Conservation (phyloP, 2,329 filamentous ascomycete species). For the Ilyonectria mors-panacis region DNA sequence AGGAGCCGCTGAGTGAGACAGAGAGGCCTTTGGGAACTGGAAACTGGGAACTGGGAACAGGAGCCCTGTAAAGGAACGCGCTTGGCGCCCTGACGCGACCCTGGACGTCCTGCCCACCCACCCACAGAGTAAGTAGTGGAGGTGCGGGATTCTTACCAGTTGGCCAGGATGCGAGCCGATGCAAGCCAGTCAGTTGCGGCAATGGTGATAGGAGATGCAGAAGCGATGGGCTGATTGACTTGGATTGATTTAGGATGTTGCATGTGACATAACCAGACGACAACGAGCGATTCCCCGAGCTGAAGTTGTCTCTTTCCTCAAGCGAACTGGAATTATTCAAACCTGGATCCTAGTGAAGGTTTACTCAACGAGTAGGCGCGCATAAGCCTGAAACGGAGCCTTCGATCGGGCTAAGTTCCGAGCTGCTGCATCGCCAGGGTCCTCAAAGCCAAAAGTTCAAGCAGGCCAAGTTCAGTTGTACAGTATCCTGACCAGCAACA, state of each 20-base stretch:
- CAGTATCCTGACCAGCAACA: background rate
- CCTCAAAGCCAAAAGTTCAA: background rate
- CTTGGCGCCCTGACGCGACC: background rate
- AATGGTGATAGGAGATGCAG: constrained; percentile 1
- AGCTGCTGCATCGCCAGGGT: constrained; percentile 4
- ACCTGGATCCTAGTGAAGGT: constrained; percentile 36
- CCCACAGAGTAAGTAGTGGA: background rate
- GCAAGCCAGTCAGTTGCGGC: background rate
- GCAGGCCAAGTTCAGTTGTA: background rate
- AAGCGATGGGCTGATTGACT: constrained; percentile 12
- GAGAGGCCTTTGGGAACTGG: background rate
- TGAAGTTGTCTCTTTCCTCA: constrained; percentile 33
- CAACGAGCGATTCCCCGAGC: constrained; percentile 14
- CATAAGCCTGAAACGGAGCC: constrained; percentile 13
- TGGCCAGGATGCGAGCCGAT: constrained; percentile 3
- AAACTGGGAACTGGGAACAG: background rate
- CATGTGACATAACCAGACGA: constrained; percentile 9
- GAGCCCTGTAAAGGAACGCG: constrained; percentile 8
- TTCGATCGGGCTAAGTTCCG: constrained; percentile 14
- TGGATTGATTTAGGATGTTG: background rate
- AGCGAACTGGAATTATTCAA: background rate
- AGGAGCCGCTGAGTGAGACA: background rate
- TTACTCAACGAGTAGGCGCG: constrained; percentile 23
- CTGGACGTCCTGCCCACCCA: background rate
- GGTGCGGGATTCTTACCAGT: constrained; percentile 13